phyloP scores from a whole-genome alignment of 192 early-diverging fungal genomes.

The Backusella psychrophila region DNA sequence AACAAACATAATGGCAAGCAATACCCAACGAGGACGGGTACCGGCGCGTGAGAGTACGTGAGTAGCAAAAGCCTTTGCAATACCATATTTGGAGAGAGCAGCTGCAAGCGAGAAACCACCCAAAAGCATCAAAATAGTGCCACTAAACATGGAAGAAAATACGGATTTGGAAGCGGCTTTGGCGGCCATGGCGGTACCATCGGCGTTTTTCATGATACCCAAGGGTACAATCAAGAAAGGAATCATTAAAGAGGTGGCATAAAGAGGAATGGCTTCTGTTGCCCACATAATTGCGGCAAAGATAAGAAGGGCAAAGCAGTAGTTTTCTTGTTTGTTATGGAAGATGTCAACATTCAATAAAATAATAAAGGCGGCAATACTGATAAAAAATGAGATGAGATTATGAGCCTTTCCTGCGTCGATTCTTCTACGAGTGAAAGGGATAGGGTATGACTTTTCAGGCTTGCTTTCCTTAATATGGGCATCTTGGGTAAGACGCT shows the following conservation, averaged over 20 bases:
- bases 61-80: constrained; percentile 68
- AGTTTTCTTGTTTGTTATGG: constrained; percentile 66
- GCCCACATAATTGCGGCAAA: constrained; percentile 87
- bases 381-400: constrained; percentile 39
- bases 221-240: constrained; percentile 66
- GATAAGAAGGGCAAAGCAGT: constrained; percentile 87
- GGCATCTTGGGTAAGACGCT: constrained; percentile 49
- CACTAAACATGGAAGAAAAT: constrained; percentile 73
- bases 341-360: constrained; percentile 63
- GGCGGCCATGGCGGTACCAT: constrained; percentile 41
- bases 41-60: constrained; percentile 69
- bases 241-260: constrained; percentile 66
- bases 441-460: constrained; percentile 27
- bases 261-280: constrained; percentile 76
- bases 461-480: constrained; percentile 36
- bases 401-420: background rate
- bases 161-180: constrained; percentile 61
- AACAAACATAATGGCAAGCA: constrained; percentile 77
- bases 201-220: constrained; percentile 56
- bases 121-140: constrained; percentile 77
- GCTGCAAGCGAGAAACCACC: constrained; percentile 78
- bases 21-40: constrained; percentile 61
- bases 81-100: constrained; percentile 72
- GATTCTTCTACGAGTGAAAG: constrained; percentile 12
- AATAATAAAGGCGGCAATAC: constrained; percentile 53